Conservation (phyloP, 192 early-diverging fungal species). For the Linnemannia hyalina region DNA sequence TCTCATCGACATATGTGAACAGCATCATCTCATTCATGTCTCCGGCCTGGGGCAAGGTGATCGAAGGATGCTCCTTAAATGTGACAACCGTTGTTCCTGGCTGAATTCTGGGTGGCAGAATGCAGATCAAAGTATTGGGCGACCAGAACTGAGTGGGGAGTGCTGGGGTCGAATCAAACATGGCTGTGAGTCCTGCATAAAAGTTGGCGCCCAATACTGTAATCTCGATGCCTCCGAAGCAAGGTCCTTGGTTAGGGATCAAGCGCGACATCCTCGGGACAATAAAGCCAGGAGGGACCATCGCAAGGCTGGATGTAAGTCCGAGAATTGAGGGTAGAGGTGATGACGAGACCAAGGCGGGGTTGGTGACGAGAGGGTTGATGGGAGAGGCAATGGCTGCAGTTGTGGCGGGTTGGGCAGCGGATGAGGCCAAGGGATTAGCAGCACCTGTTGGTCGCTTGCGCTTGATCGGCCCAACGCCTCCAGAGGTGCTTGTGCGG, state of each 20-base stretch:
- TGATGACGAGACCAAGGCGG: constrained; percentile 25
- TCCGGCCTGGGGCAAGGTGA: constrained; percentile 35
- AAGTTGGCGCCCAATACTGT: constrained; percentile 89
- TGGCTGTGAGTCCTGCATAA: constrained; percentile 72
- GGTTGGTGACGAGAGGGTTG: constrained; percentile 23
- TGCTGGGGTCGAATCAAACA: constrained; percentile 85
- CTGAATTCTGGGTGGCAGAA: constrained; percentile 81
- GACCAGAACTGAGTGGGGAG: constrained; percentile 84
- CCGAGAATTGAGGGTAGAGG: constrained; percentile 49
- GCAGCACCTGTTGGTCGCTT: constrained; percentile 28
- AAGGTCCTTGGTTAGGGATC: constrained; percentile 87
- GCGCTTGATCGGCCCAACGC: constrained; percentile 49
- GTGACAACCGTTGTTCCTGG: constrained; percentile 80
- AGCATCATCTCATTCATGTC: constrained; percentile 37
- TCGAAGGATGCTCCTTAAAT: constrained; percentile 66
- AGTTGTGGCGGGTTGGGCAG: constrained; percentile 11
- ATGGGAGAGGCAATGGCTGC: constrained; percentile 25
- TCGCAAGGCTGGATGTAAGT: constrained; percentile 29
- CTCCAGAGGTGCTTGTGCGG: constrained; percentile 45
- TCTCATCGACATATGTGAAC: constrained; percentile 71
- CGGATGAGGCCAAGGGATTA: constrained; percentile 27
- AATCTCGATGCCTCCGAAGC: constrained; percentile 87
- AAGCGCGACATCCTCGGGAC: constrained; percentile 75
- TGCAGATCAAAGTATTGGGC: constrained; percentile 83
- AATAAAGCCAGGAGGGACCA: constrained; percentile 49